Conservation (phyloP, 371 early-diverging fungal species). For the Capniomyces stellatus region DNA sequence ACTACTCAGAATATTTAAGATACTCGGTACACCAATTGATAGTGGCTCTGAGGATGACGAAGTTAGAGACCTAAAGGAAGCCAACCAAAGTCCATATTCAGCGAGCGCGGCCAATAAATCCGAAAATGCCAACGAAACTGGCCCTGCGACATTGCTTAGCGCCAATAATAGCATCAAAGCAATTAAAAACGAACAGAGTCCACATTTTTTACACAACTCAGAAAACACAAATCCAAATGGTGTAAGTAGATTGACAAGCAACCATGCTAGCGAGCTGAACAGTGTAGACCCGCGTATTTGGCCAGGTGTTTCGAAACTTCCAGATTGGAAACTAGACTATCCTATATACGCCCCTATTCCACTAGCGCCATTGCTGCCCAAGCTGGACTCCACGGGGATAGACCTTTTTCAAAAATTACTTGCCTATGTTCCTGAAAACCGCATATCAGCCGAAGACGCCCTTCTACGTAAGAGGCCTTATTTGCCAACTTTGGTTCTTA, state of each 20-base stretch:
- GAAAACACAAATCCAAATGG: too few species aligned
- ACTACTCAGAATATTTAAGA: constrained; percentile 69
- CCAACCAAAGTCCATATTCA: constrained; percentile 60
- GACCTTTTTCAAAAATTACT: constrained; percentile 47
- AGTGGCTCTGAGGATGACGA: neutral
- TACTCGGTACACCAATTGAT: constrained; percentile 81
- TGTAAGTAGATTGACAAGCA: neutral
- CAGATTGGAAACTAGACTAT: constrained; percentile 69
- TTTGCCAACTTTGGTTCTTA: too few species aligned
- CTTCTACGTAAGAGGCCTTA: constrained; percentile 25
- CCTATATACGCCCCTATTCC: constrained; percentile 47
- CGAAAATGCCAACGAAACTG: neutral
- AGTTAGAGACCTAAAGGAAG: neutral
- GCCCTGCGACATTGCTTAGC: too few species aligned
- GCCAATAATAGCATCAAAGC: neutral
- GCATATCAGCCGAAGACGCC: constrained; percentile 36
- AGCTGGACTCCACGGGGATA: constrained; percentile 58
- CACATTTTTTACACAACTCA: too few species aligned
- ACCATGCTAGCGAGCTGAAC: neutral
- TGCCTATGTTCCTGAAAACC: constrained; percentile 32
- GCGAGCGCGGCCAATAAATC: constrained; percentile 19
- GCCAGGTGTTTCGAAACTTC: constrained; percentile 81
- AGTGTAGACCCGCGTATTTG: constrained; percentile 31
- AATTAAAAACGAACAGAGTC: neutral
- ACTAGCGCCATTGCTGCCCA: constrained; percentile 55